These are phyloP conservation scores for Paramecium sonneborni DNA, from an alignment of 73 alveolate genomes.

Conservation along the genomic window DNA sequence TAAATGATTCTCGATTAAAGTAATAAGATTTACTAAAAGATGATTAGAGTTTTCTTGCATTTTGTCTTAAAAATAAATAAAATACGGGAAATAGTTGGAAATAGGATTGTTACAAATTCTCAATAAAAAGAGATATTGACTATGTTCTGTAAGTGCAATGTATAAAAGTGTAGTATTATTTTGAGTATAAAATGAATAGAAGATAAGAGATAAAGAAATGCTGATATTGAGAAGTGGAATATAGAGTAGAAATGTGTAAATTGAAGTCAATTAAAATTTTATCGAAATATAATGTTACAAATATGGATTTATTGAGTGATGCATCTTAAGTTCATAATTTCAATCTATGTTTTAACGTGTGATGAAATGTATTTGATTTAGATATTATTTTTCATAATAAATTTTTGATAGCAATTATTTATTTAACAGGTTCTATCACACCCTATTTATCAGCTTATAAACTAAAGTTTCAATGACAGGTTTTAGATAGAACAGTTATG, in stretches of 20 bases:
- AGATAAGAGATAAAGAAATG: no score
- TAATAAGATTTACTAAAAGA: no score
- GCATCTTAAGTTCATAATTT: not conserved
- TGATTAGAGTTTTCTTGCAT: no score
- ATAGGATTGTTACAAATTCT: no score
- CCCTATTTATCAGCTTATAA: conserved; percentile 77
- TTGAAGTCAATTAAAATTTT: not conserved
- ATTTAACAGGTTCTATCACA: conserved; percentile 81
- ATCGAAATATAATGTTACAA: not conserved
- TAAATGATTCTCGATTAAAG: no score
- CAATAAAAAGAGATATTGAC: no score
- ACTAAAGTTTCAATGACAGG: conserved; percentile 89
- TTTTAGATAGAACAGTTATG: conserved; percentile 90
- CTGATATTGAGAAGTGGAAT: no score
- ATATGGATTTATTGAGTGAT: not conserved
- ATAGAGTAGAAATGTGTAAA: not conserved
- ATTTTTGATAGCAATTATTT: conserved; percentile 76
- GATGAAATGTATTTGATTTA: not conserved
- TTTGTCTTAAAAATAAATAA: no score
- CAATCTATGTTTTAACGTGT: not conserved
- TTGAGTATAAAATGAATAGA: no score
- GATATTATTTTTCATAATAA: not conserved
- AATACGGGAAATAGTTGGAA: no score
- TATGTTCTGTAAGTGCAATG: no score
- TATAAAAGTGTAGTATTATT: no score